Percentiles rank a stretch among this genome's conserved stretches.
phyloP scores from a whole-genome alignment of 164 flowering plant genomes.

The Echeveria elegans region DNA sequence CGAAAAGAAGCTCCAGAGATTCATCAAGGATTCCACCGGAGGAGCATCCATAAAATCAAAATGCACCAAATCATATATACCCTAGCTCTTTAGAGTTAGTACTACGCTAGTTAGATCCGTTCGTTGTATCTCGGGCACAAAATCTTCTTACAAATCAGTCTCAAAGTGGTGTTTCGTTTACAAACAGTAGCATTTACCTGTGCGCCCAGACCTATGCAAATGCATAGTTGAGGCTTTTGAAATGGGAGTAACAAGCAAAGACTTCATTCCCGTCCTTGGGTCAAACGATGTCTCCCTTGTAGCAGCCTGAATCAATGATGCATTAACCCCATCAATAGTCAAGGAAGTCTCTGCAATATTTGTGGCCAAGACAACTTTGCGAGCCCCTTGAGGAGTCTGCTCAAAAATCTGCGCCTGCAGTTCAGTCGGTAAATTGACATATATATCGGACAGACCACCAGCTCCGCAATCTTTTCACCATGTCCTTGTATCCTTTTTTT shows the following conservation, averaged over 20 bases:
- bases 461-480: conserved; percentile 56
- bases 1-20: too few species aligned
- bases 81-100: conserved; percentile 49
- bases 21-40: too few species aligned
- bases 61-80: too few species aligned
- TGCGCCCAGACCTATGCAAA: neutral
- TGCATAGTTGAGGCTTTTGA: neutral
- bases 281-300: neutral
- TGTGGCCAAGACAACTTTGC: neutral
- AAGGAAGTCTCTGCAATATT: conserved; percentile 2
- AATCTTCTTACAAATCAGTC: conserved; percentile 78
- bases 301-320: neutral
- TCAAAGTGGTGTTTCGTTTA: conserved; percentile 65
- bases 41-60: neutral
- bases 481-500: conserved; percentile 81
- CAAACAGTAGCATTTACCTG: conserved; percentile 79
- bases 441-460: conserved; percentile 1
- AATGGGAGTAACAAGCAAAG: neutral
- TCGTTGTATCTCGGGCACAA: conserved; percentile 83
- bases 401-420: neutral
- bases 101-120: conserved; percentile 90
- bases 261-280: neutral
- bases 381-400: neutral
- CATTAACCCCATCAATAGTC: neutral
- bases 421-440: neutral